Base-by-base conservation (phyloP, 73 alveolate genomes). In the Blepharisma stoltei region DNA sequence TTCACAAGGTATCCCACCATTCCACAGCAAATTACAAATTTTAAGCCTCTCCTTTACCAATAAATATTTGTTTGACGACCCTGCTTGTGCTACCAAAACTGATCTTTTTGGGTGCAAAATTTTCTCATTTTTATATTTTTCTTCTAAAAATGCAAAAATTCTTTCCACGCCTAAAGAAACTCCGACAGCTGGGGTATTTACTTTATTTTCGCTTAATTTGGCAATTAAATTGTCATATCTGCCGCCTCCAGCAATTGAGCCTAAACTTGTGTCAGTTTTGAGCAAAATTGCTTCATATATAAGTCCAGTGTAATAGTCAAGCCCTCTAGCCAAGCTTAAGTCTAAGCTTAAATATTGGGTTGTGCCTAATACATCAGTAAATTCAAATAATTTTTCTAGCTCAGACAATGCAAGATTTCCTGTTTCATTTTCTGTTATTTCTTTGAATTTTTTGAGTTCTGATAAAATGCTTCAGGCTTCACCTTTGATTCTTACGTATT, bases 221-320 rank as follows among this genome's bases (percentile, higher is more conserved):
- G 93, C 96, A 18, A 90, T 83, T 43, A 90, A 67, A 48, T 78
- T 83, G 80, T 90, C 97, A 71, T 87, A 90, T 65, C 97, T 67
- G 45, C 97, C 97, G 41, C 97, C 97, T 21, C 90, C 94, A 6
- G 90, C 86, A 44, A 87, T 80, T 6, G 94, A 87, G 7, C 93
- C 93, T 23, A 82, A 41, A 27, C 41, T 32, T 32, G 78, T 78
- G 48, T 78, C 88, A 8, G 85, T 91, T 32, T 32, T 32, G 7
- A 88, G 60, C 8, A 90, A 70, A 4, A 88, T 94, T 47, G 96
- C 92, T 79, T 93, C 98, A 48, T 87, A 88, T 54, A 93, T 93
- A 11, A 93, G 71, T 7, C 99, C 99, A 4, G 97, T 94, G 84
- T 94, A 94, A 87, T 94, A 94, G 79, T 94, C 99, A 6, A 94